Conservation (phyloP, 2,329 filamentous ascomycete species). For the Ampelomyces quisqualis region DNA sequence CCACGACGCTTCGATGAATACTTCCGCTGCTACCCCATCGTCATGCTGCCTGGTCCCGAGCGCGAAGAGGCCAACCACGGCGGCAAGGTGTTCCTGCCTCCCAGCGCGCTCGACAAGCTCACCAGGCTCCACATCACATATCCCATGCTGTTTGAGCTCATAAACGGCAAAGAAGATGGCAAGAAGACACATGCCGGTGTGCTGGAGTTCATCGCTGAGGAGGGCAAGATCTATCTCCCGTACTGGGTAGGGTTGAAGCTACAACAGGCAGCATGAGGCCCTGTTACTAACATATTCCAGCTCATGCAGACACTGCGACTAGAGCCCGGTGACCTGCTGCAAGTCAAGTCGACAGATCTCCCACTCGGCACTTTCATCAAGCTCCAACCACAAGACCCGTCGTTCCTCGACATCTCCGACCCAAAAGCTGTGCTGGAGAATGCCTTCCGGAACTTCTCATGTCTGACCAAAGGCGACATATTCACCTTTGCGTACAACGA, state of each 20-base stretch:
- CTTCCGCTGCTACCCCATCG: constrained; percentile 93
- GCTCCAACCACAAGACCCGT: constrained; percentile 87
- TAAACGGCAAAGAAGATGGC: constrained; percentile 85
- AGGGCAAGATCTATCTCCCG: constrained; percentile 92
- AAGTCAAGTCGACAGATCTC: constrained; percentile 92
- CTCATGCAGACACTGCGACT: constrained; percentile 91
- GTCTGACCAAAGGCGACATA: constrained; percentile 86
- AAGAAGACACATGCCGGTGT: constrained; percentile 91
- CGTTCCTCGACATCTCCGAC: constrained; percentile 95
- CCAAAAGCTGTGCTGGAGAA: constrained; percentile 97
- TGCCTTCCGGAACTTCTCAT: constrained; percentile 93
- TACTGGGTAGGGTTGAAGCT: constrained; percentile 69
- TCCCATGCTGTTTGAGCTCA: constrained; percentile 93
- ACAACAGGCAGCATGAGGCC: not conserved
- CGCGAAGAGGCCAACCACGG: constrained; percentile 90
- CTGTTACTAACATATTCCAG: constrained; percentile 49
- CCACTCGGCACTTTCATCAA: constrained; percentile 92
- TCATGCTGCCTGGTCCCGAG: constrained; percentile 89
- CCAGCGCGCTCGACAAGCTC: constrained; percentile 93
- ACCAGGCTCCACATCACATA: constrained; percentile 95
- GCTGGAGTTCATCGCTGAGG: constrained; percentile 94
- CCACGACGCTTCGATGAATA: constrained; percentile 93
- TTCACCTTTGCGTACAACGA: constrained; percentile 99
- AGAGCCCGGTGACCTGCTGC: constrained; percentile 89
- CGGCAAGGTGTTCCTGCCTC: constrained; percentile 96